Evolutionary conservation across 345 rosid genomes (phyloP), one percentile per base, ranked within the genome.

Genomic region (Citrus inodora): DNA sequence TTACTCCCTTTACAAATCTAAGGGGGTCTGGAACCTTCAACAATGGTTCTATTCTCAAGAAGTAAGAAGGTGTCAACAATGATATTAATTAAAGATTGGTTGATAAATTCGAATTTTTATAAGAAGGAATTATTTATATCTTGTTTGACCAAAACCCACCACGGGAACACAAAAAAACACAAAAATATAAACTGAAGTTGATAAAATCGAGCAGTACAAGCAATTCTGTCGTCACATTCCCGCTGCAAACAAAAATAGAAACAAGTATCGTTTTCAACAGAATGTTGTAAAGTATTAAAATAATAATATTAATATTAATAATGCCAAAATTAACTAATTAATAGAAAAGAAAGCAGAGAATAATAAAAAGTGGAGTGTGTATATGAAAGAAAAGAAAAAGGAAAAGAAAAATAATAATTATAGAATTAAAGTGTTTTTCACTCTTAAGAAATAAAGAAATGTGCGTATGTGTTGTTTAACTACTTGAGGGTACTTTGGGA

Each of bases 401-500:
- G 4, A 21, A 65, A 75, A 2, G 22, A 22, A 30, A 37, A 42
- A 1, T 1, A 70, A 60, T 6, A 40, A 9, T 17, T 42, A 40
- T 32, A 53, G 53, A 76, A 30, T 62, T 19, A 48, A 76, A 68
- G 42, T 21, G 42, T 5, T 33, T 48, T 51, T 32, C 21, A 7
- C 59, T 22, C 24, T 9, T 3, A 28, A 27, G 53, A 30, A 32
- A 32, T 0, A 60, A 38, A 65, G 21, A 51, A 55, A 42, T 35
- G 62, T 64, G 17, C 37, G 73, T 17, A 63, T 63, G 80, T 65
- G 9, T 19, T 17, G 80, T 64, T 64, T 75, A 58, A 76, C 76
- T 46, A 32, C 69, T 22, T 42, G 62, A 48, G 64, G 78, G 68
- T 10, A 6, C 37, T 67, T 19, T 46, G 35, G 78, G 74, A 58